Conservation (phyloP, 2,329 filamentous ascomycete species). For the Peltaster fructicola region DNA sequence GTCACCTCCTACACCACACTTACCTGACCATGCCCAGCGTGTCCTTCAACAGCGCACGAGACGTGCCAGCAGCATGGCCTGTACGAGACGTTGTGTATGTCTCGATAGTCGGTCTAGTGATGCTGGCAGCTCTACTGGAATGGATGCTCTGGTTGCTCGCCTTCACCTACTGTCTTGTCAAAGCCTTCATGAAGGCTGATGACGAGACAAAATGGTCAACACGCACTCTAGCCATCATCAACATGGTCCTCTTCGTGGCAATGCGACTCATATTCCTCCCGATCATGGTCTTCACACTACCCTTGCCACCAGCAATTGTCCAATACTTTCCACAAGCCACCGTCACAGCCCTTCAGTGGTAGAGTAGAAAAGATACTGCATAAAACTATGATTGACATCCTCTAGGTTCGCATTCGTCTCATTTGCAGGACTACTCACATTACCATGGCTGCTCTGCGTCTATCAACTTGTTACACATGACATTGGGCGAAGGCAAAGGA, state of each 20-base stretch:
- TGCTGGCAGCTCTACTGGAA: constrained; percentile 72
- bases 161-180: constrained; percentile 77
- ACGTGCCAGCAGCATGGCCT: constrained; percentile 14
- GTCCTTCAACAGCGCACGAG: too few relatives aligned
- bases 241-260: constrained; percentile 55
- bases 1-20: too few relatives aligned
- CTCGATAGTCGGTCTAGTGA: constrained; percentile 58
- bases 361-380: neutral
- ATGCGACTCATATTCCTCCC: constrained; percentile 80
- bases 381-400: neutral
- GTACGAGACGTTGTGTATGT: constrained; percentile 61
- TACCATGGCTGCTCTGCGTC: constrained; percentile 86
- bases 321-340: constrained; percentile 52
- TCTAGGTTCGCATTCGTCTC: constrained; percentile 69
- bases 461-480: constrained; percentile 81
- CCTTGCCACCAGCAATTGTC: constrained; percentile 55
- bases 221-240: constrained; percentile 54
- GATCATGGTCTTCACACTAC: constrained; percentile 84
- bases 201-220: constrained; percentile 50
- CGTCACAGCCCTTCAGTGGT: constrained; percentile 62
- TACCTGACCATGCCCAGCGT: too few relatives aligned
- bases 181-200: constrained; percentile 79
- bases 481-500: constrained; percentile 61
- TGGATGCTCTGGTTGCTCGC: constrained; percentile 93
- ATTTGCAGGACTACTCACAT: constrained; percentile 65